Percentiles rank a stretch among this genome's conserved stretches.
Conservation (phyloP, 148 eudicot species). For the Amaranthus cruentus region DNA sequence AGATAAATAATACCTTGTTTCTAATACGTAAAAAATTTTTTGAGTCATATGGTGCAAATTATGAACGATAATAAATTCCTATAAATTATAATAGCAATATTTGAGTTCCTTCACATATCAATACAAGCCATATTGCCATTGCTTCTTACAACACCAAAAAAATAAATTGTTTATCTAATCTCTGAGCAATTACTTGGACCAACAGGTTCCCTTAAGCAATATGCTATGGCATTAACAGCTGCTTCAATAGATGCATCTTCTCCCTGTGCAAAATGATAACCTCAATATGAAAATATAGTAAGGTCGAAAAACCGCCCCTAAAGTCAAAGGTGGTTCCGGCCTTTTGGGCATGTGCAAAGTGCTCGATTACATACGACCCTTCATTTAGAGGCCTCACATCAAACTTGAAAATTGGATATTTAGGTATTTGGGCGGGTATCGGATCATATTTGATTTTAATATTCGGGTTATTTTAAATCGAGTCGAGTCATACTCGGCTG, state of each 20-base stretch:
- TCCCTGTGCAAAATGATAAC: slow-evolving; percentile 40
- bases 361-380: too few species aligned
- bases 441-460: too few species aligned
- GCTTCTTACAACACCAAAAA: background rate
- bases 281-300: background rate
- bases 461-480: too few species aligned
- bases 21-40: too few species aligned
- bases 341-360: too few species aligned
- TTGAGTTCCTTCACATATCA: background rate
- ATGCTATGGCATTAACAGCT: slow-evolving; percentile 82
- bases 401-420: too few species aligned
- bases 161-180: slow-evolving; percentile 33
- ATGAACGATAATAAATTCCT: background rate
- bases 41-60: too few species aligned
- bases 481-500: too few species aligned
- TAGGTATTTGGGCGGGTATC: too few species aligned
- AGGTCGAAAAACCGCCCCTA: background rate
- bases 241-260: slow-evolving; percentile 94
- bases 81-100: background rate
- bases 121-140: background rate
- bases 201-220: slow-evolving; percentile 78
- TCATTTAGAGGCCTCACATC: too few species aligned
- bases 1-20: too few species aligned
- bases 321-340: background rate
- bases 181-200: slow-evolving; percentile 85